Percentiles rank a stretch among this genome's conserved stretches.
phyloP scores from a whole-genome alignment of 352 stramenopile genomes.

The Globisporangium okanoganense region DNA sequence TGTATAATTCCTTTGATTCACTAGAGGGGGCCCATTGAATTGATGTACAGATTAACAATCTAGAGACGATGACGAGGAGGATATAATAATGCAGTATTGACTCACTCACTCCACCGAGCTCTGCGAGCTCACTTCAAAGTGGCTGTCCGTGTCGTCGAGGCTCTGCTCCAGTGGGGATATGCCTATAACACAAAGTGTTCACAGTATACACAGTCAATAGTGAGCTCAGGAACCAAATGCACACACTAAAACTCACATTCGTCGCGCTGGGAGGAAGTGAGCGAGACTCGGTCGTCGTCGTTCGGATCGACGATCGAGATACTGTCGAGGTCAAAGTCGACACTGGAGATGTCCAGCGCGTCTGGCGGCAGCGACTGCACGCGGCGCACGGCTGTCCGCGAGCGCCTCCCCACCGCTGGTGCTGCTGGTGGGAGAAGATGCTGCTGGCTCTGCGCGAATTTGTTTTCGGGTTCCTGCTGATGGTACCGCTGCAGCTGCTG shows the following conservation, averaged over 20 bases:
- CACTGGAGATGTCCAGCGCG: slow-evolving; percentile 38
- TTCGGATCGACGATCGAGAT: slow-evolving; percentile 66
- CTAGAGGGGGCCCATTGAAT: neutral
- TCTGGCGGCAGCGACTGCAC: slow-evolving; percentile 60
- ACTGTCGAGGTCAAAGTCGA: slow-evolving; percentile 83
- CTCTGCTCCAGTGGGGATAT: slow-evolving; percentile 77
- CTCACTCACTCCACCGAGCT: slow-evolving; percentile 49
- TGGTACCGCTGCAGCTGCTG: slow-evolving; percentile 15
- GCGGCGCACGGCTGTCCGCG: slow-evolving; percentile 33
- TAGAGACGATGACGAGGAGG: neutral
- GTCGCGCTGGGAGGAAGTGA: slow-evolving; percentile 70
- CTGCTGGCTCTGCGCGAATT: slow-evolving; percentile 26
- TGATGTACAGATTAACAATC: neutral
- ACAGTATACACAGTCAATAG: no score
- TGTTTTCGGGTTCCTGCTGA: slow-evolving; percentile 10
- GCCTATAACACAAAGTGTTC: slow-evolving; percentile 23
- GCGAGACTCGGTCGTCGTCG: slow-evolving; percentile 60
- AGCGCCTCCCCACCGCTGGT: slow-evolving; percentile 10
- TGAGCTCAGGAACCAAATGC: no score
- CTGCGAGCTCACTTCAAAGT: slow-evolving; percentile 83
- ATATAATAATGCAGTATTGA: neutral
- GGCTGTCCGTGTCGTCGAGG: slow-evolving; percentile 70
- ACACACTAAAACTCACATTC: no score
- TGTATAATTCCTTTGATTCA: neutral
- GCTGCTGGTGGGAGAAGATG: slow-evolving; percentile 18